Percentiles rank a stretch among this genome's conserved stretches.
Evolutionary conservation across 148 eudicot genomes (phyloP).

Genomic region (Amaranthus cruentus): DNA sequence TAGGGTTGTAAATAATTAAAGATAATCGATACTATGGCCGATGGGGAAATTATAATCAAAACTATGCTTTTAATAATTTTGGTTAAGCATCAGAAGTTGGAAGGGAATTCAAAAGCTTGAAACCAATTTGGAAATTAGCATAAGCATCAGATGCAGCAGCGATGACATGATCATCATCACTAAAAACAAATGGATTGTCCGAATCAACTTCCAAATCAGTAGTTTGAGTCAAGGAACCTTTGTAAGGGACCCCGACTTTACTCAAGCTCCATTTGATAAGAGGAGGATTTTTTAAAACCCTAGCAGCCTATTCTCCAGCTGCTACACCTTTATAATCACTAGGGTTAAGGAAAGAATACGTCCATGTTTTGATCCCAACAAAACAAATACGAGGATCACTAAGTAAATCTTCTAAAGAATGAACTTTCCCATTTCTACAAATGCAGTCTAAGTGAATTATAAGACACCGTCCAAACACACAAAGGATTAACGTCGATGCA

Average conservation of each 20-base stretch:
- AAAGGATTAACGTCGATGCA: no score
- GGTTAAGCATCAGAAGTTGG: no score
- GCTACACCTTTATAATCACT: not conserved
- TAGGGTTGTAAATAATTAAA: no score
- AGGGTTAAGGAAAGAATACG: not conserved
- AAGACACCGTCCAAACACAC: not conserved
- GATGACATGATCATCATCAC: not conserved
- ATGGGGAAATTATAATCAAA: no score
- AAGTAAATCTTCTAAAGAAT: not conserved
- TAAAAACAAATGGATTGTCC: not conserved
- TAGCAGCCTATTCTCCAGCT: not conserved
- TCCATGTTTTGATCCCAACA: not conserved
- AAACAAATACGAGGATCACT: not conserved
- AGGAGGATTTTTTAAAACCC: not conserved
- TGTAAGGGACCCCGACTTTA: not conserved
- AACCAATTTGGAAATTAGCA: slow-evolving; percentile 3
- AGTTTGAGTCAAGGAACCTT: not conserved
- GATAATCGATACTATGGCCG: no score
- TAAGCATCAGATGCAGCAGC: not conserved
- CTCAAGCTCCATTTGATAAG: not conserved
- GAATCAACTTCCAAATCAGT: not conserved
- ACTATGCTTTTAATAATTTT: no score
- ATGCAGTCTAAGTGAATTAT: not conserved
- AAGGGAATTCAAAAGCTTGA: slow-evolving; percentile 5
- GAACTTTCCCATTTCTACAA: not conserved